phyloP scores from a whole-genome alignment of 257 asterid genomes.

The Paraleonurus japonicus region DNA sequence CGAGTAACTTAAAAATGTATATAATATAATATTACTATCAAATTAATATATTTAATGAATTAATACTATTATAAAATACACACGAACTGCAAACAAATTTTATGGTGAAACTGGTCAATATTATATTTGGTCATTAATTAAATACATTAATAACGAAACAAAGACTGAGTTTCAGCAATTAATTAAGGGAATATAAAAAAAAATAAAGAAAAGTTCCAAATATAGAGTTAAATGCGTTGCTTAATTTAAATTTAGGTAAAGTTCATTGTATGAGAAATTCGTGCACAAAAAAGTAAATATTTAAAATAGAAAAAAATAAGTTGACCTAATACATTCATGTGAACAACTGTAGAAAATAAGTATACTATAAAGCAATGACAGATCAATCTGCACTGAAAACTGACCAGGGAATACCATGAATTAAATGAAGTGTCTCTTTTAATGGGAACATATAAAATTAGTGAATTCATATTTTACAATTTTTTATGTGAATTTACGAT shows the following conservation, averaged over 20 bases:
- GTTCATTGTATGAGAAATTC: slow-evolving; percentile 28
- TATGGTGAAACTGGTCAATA: no score
- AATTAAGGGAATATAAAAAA: not conserved
- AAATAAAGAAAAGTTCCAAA: not conserved
- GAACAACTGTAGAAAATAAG: slow-evolving; percentile 21
- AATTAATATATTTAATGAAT: no score
- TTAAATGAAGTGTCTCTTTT: slow-evolving; percentile 3
- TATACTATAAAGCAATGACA: slow-evolving; percentile 28
- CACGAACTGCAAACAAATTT: no score
- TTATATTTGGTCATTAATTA: no score
- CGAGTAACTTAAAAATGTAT: no score
- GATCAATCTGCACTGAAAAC: slow-evolving; percentile 30
- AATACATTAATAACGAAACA: not conserved
- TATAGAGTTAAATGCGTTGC: not conserved
- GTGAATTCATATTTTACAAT: not conserved
- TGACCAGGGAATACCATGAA: not conserved
- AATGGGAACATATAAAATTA: not conserved
- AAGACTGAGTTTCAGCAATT: not conserved
- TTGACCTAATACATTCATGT: slow-evolving; percentile 22
- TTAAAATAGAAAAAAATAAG: not conserved
- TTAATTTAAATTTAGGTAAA: slow-evolving; percentile 20
- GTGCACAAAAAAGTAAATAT: not conserved
- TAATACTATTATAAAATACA: no score
- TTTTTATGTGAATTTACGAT: not conserved
- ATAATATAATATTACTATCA: no score